phyloP scores from a whole-genome alignment of 129 eudicot genomes.

The carrot (Daucus carota) region DH1_v3.0 NC_030382.2:52529001-52529500 shows the following conservation, averaged over 20 bases:
- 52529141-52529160: constrained; percentile 10
- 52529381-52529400: neutral
- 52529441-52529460: too few species aligned
- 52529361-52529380: neutral
- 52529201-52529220: constrained; percentile 7
- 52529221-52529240: constrained; percentile 12
- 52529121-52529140: neutral
- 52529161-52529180: constrained; percentile 2
- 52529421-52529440: neutral
- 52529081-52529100: constrained; percentile 13
- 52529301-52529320: neutral
- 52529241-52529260: neutral
- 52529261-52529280: constrained; percentile 2
- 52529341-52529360: neutral
- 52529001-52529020: neutral
- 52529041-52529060: neutral
- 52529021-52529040: neutral
- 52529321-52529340: neutral
- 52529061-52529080: constrained; percentile 14
- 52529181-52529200: constrained; percentile 3
- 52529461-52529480: too few species aligned
- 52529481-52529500: too few species aligned
- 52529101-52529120: neutral
- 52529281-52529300: constrained; percentile 4
- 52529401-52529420: neutral